phyloP scores from a whole-genome alignment of 345 rosid genomes.

The Cardiospermum halicacabum region DNA sequence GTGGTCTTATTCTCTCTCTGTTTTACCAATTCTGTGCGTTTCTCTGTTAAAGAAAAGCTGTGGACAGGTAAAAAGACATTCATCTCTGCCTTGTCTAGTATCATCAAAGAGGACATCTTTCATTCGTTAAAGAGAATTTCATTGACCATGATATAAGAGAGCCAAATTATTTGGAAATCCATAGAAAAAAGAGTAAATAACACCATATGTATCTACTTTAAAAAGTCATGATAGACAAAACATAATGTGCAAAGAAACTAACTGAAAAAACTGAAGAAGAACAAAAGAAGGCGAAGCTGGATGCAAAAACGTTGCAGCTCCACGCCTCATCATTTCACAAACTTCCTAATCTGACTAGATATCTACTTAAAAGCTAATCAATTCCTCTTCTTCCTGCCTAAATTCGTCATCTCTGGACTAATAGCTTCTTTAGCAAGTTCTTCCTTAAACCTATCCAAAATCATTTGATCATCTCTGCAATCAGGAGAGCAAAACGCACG shows the following conservation, averaged over 20 bases:
- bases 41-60: not conserved
- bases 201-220: not conserved
- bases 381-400: not conserved
- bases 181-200: not conserved
- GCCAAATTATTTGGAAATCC: not conserved
- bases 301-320: slow-evolving; percentile 4
- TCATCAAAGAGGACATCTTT: not conserved
- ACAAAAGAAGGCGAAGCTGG: slow-evolving; percentile 1
- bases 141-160: not conserved
- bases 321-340: slow-evolving; percentile 8
- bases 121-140: not conserved
- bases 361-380: not conserved
- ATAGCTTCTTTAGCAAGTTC: slow-evolving; percentile 5
- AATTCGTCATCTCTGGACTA: not conserved
- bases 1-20: slow-evolving; percentile 13
- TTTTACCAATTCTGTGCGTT: slow-evolving; percentile 4
- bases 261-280: not conserved
- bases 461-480: slow-evolving; percentile 23
- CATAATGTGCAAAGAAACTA: not conserved
- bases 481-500: slow-evolving; percentile 27
- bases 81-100: not conserved
- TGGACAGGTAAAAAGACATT: slow-evolving; percentile 1
- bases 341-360: slow-evolving; percentile 2
- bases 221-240: not conserved
- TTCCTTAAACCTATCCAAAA: slow-evolving; percentile 24